Conservation (phyloP, 2,329 filamentous ascomycete species). For the Cryphonectria japonica region DNA sequence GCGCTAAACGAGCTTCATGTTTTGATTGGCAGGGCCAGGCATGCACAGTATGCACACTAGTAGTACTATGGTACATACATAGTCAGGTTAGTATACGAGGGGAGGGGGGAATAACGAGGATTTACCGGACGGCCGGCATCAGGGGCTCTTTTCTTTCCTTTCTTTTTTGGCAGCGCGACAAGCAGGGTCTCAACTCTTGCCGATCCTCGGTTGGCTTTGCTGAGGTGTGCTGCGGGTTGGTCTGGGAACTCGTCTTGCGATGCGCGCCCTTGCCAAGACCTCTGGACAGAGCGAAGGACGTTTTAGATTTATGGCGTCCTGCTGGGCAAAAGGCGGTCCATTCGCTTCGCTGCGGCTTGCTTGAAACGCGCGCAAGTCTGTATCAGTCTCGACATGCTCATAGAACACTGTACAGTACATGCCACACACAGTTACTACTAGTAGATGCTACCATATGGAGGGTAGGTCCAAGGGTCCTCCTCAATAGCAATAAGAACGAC, state of each 20-base stretch:
- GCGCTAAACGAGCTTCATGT: slow-evolving; percentile 28
- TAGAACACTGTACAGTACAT: background rate
- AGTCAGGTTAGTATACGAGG: background rate
- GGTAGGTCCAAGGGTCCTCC: background rate
- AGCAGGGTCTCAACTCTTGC: slow-evolving; percentile 7
- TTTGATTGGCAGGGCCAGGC: slow-evolving; percentile 25
- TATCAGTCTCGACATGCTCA: background rate
- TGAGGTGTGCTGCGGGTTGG: background rate
- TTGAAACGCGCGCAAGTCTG: slow-evolving; percentile 19
- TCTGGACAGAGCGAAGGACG: background rate
- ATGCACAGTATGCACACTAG: background rate
- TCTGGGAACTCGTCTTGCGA: background rate
- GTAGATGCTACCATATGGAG: background rate
- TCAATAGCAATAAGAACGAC: slow-evolving; percentile 2
- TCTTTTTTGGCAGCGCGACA: no score
- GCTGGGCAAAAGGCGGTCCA: background rate
- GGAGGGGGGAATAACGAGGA: slow-evolving; percentile 4
- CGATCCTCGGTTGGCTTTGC: background rate
- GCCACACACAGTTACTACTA: background rate
- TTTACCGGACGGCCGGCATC: background rate
- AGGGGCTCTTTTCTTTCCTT: background rate
- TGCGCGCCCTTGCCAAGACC: background rate
- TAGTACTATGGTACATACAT: background rate
- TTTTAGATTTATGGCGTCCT: background rate
- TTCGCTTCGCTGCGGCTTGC: background rate